These are phyloP conservation scores for Pyrus bretschneideri DNA, from an alignment of 306 rosid species.

Conservation along the genomic window DNA sequence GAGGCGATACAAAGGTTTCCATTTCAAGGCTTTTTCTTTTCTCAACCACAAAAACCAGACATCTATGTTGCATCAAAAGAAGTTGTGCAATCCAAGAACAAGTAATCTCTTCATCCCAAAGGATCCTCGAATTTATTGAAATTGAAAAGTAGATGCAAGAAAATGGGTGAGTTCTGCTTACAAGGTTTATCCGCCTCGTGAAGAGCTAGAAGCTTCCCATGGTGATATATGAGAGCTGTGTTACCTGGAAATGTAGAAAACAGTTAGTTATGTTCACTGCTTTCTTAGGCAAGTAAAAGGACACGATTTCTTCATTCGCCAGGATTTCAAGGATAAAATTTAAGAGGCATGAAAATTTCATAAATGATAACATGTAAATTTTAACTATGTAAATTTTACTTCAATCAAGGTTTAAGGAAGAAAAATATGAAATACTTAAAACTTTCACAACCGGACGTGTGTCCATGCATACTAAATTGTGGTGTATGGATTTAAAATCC, in stretches of 20 bases:
- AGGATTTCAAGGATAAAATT: not conserved
- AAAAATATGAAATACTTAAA: not conserved
- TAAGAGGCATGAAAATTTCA: not conserved
- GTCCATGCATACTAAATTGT: not conserved
- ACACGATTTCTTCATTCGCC: not conserved
- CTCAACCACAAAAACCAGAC: conserved; percentile 3
- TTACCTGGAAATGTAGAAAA: conserved; percentile 48
- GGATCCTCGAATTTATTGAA: not conserved
- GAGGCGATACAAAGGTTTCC: not conserved
- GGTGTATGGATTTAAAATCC: not conserved
- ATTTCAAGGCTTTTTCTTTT: not conserved
- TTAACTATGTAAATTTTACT: not conserved
- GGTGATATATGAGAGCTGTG: conserved; percentile 88
- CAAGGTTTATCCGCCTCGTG: conserved; percentile 94
- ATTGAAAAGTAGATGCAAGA: not conserved
- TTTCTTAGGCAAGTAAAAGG: not conserved
- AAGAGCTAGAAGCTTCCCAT: conserved; percentile 87
- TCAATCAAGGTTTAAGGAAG: not conserved
- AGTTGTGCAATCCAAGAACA: not conserved
- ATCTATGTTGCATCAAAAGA: not conserved
- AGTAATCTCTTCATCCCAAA: not conserved
- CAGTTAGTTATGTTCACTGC: conserved; percentile 17
- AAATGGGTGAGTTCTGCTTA: conserved; percentile 30
- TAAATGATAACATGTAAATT: not conserved
- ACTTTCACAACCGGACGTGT: not conserved